Percentiles rank a stretch among this genome's conserved stretches.
Evolutionary conservation across 768 basidiomycete species (phyloP).

Genomic region (Cubamyces lactineus): DNA sequence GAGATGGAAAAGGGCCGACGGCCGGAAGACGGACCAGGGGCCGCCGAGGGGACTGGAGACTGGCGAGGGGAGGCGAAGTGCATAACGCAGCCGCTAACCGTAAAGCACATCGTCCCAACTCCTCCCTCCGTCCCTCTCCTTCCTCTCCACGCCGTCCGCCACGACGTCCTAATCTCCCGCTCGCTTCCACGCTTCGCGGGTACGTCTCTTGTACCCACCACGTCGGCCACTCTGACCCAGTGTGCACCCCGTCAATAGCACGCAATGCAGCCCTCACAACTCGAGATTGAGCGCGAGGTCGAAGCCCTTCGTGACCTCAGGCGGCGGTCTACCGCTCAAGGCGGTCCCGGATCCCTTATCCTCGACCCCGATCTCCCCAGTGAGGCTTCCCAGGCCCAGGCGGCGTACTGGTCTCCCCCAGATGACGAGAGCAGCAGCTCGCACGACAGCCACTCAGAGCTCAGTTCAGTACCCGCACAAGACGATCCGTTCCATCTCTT

Average conservation of each 20-base stretch:
- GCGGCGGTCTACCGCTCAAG: conserved; percentile 76
- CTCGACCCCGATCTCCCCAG: conserved; percentile 93
- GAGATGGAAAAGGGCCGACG: not conserved
- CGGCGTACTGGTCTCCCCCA: conserved; percentile 35
- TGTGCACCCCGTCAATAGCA: conserved; percentile 1
- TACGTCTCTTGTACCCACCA: conserved; percentile 6
- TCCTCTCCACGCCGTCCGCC: conserved; percentile 2
- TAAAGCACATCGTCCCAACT: not conserved
- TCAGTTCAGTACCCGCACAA: conserved; percentile 39
- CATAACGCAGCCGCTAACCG: not conserved
- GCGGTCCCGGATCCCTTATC: conserved; percentile 77
- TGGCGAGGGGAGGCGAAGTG: not conserved
- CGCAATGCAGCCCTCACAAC: conserved; percentile 72
- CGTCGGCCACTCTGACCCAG: not conserved
- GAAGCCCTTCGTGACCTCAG: conserved; percentile 83
- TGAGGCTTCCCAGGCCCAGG: conserved; percentile 50
- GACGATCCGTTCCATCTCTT: conserved; percentile 92
- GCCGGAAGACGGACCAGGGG: conserved; percentile 4
- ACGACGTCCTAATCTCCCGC: not conserved
- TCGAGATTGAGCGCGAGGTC: conserved; percentile 86
- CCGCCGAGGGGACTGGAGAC: not conserved
- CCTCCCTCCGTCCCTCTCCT: not conserved
- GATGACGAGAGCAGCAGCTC: conserved; percentile 47
- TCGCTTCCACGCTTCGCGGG: not conserved
- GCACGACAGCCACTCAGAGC: conserved; percentile 48